phyloP scores from a whole-genome alignment of 805 yeast genomes.

The Pichia rugopelliculosa region DNA sequence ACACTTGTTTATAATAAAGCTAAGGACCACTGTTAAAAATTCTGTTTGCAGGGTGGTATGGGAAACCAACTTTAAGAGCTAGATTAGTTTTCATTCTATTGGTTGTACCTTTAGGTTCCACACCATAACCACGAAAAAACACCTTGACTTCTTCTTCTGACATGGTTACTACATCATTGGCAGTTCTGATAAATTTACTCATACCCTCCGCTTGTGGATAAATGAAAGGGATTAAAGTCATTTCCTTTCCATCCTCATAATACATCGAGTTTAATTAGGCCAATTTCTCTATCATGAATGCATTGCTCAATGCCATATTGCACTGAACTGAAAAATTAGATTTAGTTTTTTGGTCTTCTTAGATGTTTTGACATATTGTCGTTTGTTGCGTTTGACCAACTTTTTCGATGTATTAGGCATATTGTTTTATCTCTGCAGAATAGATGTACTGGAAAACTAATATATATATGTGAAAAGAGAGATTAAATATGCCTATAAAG shows the following conservation, averaged over 20 bases:
- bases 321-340: neutral
- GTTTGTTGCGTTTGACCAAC: neutral
- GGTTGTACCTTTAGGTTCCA: neutral
- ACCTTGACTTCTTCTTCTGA: neutral
- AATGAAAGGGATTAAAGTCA: neutral
- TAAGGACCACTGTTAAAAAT: neutral
- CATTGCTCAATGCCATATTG: neutral
- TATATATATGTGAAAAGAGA: too few species aligned
- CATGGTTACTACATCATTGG: neutral
- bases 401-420: neutral
- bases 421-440: neutral
- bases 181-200: neutral
- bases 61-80: neutral
- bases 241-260: neutral
- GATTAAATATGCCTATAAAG: too few species aligned
- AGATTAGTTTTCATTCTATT: neutral
- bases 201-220: neutral
- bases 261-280: neutral
- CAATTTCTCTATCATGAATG: too few species aligned
- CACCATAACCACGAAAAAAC: neutral
- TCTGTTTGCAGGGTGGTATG: neutral
- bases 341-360: too few species aligned
- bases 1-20: too few species aligned
- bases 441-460: too few species aligned
- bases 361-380: neutral